phyloP scores from a whole-genome alignment of 345 rosid genomes.

The Populus euphratica region DNA sequence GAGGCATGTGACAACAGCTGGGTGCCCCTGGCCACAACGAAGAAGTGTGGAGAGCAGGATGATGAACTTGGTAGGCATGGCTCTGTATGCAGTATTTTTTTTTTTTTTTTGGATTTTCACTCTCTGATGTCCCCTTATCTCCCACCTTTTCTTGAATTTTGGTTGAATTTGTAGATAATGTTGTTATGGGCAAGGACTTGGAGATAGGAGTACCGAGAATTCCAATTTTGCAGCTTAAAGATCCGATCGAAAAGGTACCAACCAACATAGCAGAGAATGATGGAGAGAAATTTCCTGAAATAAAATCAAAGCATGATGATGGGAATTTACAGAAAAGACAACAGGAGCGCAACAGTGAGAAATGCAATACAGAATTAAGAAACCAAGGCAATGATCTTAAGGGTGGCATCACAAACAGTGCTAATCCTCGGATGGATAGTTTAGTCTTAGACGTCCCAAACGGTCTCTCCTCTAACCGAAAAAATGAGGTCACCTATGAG shows the following conservation, averaged over 20 bases:
- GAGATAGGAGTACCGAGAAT: slow-evolving; percentile 32
- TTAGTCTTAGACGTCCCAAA: slow-evolving; percentile 15
- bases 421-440: slow-evolving; percentile 26
- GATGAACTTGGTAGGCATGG: slow-evolving; percentile 33
- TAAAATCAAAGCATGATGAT: slow-evolving; percentile 19
- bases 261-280: slow-evolving; percentile 14
- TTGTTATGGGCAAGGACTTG: slow-evolving; percentile 36
- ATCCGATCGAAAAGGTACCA: slow-evolving; percentile 14
- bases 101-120: not conserved
- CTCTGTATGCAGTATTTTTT: not conserved
- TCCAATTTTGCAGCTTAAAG: slow-evolving; percentile 24
- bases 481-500: slow-evolving; percentile 23
- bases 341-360: slow-evolving; percentile 28
- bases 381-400: slow-evolving; percentile 21
- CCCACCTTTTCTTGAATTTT: slow-evolving; percentile 2
- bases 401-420: slow-evolving; percentile 13
- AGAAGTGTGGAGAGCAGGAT: slow-evolving; percentile 20
- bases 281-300: slow-evolving; percentile 24
- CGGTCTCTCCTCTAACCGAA: slow-evolving; percentile 15
- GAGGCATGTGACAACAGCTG: slow-evolving; percentile 33
- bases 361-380: slow-evolving; percentile 19
- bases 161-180: slow-evolving; percentile 24
- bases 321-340: slow-evolving; percentile 22
- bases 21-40: slow-evolving; percentile 31
- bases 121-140: not conserved